Conservation (phyloP, 1,284 basidiomycete species). For the Microstroma glucosiphilum region DNA sequence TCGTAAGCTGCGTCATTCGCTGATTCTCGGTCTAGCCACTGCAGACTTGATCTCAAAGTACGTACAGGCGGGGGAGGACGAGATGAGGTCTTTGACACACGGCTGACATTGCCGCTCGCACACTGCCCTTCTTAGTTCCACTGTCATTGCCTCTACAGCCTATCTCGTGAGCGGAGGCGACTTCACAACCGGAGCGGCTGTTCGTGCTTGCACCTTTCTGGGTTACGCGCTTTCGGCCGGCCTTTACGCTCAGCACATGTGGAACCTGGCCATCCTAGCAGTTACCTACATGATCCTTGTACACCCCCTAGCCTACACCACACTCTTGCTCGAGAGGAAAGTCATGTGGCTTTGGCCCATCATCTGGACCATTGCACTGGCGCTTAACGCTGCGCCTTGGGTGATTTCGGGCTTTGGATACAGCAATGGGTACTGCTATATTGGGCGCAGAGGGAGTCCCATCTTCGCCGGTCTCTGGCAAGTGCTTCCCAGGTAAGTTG, state of each 20-base stretch:
- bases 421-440: constrained; percentile 33
- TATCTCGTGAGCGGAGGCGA: constrained; percentile 27
- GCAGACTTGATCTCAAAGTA: constrained; percentile 29
- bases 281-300: constrained; percentile 45
- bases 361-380: constrained; percentile 31
- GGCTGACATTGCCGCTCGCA: constrained; percentile 4
- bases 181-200: constrained; percentile 13
- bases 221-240: constrained; percentile 30
- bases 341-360: constrained; percentile 37
- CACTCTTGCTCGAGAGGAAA: constrained; percentile 29
- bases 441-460: constrained; percentile 16
- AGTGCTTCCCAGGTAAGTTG: constrained; percentile 24
- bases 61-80: constrained; percentile 9
- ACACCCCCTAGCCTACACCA: constrained; percentile 32
- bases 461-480: constrained; percentile 31
- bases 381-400: constrained; percentile 30
- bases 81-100: no score
- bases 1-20: constrained; percentile 37
- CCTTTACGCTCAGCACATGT: constrained; percentile 40
- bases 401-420: constrained; percentile 27
- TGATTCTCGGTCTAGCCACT: constrained; percentile 42
- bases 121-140: constrained; percentile 16
- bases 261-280: constrained; percentile 38
- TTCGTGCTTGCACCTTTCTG: constrained; percentile 27
- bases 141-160: constrained; percentile 31